phyloP scores from a whole-genome alignment of 1,284 basidiomycete species.

The Schizopora paradoxa region DNA sequence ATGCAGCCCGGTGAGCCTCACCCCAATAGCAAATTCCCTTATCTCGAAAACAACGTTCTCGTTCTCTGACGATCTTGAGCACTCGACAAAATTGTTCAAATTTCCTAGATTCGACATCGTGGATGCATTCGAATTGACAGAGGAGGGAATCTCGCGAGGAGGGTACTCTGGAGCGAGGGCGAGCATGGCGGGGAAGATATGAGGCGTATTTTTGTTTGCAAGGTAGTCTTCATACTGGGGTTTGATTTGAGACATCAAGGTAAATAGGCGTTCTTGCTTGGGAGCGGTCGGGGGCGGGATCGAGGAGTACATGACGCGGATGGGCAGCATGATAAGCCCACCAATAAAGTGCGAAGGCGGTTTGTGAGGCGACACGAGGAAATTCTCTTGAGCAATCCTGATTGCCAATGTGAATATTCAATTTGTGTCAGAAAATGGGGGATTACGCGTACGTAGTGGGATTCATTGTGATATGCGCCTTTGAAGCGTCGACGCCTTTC shows the following conservation, averaged over 20 bases:
- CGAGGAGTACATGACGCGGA: no score
- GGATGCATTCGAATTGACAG: no score
- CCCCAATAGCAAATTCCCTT: no score
- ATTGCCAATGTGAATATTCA: neutral
- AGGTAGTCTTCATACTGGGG: neutral
- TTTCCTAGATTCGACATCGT: slow-evolving; percentile 5
- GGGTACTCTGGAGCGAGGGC: no score
- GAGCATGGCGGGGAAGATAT: neutral
- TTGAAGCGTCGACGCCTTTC: neutral
- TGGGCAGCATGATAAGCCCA: neutral
- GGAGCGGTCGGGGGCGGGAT: neutral
- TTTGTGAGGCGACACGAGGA: slow-evolving; percentile 2
- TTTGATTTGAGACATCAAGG: neutral
- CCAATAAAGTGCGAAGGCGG: slow-evolving; percentile 2
- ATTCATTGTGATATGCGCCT: neutral
- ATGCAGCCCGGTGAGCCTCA: no score
- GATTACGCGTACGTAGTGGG: neutral
- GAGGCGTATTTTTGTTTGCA: neutral
- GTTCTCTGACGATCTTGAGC: no score
- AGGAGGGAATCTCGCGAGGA: no score
- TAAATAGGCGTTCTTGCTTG: neutral
- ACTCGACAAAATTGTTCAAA: slow-evolving; percentile 1
- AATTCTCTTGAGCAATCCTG: slow-evolving; percentile 7
- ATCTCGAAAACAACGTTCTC: no score
- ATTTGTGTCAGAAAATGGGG: no score